Evolutionary conservation across 2,329 filamentous ascomycete genomes (phyloP), one percentile per base, ranked within the genome.

Genomic region (Cladosporium sp.): DNA sequence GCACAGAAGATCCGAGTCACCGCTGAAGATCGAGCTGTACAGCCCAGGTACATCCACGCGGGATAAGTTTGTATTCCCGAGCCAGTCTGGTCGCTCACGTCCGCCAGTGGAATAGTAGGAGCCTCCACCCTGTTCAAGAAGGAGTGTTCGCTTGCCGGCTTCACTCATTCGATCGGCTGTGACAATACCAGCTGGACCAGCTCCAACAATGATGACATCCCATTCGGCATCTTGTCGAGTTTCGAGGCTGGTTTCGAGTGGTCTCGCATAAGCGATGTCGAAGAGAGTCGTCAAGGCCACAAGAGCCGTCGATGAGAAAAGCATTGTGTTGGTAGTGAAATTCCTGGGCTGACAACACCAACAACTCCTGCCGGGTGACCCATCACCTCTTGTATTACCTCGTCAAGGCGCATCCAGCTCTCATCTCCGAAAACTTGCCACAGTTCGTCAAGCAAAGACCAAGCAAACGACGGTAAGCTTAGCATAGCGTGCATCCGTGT

Each of bases 11-110:
- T 68, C 62, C 2, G 69, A 67, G 11, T 61, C 60, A 6, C 67
- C 66, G 16, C 61, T 59, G 58, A 77, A 80, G 52, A 79, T 78
- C 38, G 71, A 73, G 45, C 72, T 73, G 65, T 76, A 76, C 2
- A 79, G 62, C 9, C 77, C 77, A 2, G 76, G 76, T 0, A 78
- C 75, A 51, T 79, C 76, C 7, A 79, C 76, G 36, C 76, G 70
- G 50, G 72, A 75, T 9, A 79, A 60, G 3, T 70, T 62, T 20
- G 74, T 76, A 9, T 69, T 70, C 9, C 69, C 57, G 15, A 80
- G 64, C 77, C 76, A 79, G 11, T 55, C 61, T 1, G 77, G 77
- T 56, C 65, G 68, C 52, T 70, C 73, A 76, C 7, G 75, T 20
- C 61, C 59, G 32, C 61, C 59, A 18, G 57, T 61, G 45, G 59